Conservation (phyloP, 2,329 filamentous ascomycete species). For the Aspergillus fumigatiaffinis region DNA sequence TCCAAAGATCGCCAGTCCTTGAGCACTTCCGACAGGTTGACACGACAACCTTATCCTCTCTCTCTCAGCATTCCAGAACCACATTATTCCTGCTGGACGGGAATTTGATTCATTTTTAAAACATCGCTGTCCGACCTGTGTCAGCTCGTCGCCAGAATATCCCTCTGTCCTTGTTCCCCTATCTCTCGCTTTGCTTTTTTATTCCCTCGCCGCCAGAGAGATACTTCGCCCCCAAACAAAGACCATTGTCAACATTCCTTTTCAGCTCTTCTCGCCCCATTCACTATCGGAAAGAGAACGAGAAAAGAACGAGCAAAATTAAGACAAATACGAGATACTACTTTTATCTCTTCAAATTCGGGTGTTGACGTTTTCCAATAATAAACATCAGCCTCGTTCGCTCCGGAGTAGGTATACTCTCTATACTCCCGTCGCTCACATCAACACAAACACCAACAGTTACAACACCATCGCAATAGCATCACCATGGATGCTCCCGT, state of each 20-base stretch:
- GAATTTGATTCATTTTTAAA: constrained; percentile 3
- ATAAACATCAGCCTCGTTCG: not conserved
- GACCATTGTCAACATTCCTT: not conserved
- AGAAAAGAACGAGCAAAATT: not conserved
- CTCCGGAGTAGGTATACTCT: not conserved
- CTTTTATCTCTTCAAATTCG: not conserved
- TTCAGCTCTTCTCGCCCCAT: not conserved
- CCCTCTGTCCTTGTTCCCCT: constrained; percentile 1
- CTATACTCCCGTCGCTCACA: not conserved
- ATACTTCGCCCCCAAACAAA: not conserved
- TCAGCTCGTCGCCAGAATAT: not conserved
- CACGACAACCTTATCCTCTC: constrained; percentile 34
- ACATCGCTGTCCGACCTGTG: not conserved
- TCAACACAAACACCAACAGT: constrained; percentile 2
- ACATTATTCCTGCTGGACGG: constrained; percentile 30
- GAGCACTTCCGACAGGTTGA: constrained; percentile 22
- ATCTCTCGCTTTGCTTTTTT: constrained; percentile 1
- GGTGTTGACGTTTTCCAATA: not conserved
- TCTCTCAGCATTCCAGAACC: constrained; percentile 25
- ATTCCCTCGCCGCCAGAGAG: not conserved
- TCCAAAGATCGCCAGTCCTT: not conserved
- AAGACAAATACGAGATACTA: not conserved
- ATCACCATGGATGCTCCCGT: constrained; percentile 12
- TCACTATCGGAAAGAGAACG: not conserved
- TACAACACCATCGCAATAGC: constrained; percentile 5